Percentiles rank a stretch among this genome's conserved stretches.
Conservation (phyloP, 2,329 filamentous ascomycete genomes). For the Claviceps sp. region DNA sequence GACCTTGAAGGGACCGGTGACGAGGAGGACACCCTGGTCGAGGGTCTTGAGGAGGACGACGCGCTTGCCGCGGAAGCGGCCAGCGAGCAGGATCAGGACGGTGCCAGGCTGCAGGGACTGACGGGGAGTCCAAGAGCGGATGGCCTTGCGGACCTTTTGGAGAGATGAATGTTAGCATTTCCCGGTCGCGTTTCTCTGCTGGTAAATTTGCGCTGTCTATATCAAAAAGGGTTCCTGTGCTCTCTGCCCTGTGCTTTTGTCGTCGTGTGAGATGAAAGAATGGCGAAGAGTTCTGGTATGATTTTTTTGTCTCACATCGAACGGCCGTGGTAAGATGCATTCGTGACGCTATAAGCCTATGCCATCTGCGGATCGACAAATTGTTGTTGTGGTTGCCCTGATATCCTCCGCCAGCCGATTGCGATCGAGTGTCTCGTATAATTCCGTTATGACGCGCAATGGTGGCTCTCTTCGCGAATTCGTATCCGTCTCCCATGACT, state of each 20-base stretch:
- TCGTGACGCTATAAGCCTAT: neutral
- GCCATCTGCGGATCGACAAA: neutral
- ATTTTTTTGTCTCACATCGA: neutral
- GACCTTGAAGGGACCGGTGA: conserved; percentile 99
- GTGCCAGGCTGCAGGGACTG: conserved; percentile 84
- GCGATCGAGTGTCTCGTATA: neutral
- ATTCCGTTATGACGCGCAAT: neutral
- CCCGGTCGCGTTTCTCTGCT: neutral
- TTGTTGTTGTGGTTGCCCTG: neutral
- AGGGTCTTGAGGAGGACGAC: conserved; percentile 98
- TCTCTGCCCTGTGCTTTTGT: neutral
- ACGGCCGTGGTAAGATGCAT: neutral
- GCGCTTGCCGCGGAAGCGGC: conserved; percentile 99
- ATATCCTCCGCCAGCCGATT: neutral
- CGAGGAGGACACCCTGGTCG: conserved; percentile 92
- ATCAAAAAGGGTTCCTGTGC: neutral
- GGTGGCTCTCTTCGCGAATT: neutral
- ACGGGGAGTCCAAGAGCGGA: conserved; percentile 78
- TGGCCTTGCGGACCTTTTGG: conserved; percentile 78
- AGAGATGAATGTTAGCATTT: conserved; percentile 7
- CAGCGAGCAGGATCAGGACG: conserved; percentile 97
- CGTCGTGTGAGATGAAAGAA: neutral
- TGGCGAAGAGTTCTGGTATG: neutral
- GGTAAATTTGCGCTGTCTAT: neutral
- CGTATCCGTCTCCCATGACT: neutral